These are phyloP conservation scores for Claviceps humidiphila DNA, from an alignment of 2,329 filamentous ascomycete genomes.

Conservation along the genomic window DNA sequence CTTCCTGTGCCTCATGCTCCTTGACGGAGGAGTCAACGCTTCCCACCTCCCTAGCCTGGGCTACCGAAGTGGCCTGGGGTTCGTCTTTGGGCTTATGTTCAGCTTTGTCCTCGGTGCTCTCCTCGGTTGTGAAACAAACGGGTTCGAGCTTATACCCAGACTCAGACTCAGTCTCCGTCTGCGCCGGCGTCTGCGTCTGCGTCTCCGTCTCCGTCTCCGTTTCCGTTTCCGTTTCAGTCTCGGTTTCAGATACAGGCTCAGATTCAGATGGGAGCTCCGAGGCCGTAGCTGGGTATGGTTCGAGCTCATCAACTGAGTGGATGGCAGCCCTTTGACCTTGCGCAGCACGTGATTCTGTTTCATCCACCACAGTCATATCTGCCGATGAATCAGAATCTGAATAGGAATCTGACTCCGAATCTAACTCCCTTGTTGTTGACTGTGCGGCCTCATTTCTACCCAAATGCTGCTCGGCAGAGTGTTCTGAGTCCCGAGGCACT, in stretches of 20 bases:
- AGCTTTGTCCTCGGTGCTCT: not conserved
- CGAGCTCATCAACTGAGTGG: not conserved
- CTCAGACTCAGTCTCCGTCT: not conserved
- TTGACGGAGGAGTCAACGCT: not conserved
- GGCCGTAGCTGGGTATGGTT: not conserved
- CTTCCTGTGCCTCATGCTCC: not conserved
- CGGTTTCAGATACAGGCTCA: not conserved
- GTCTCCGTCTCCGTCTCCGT: not conserved
- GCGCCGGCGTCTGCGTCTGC: not conserved
- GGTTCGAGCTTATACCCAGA: not conserved
- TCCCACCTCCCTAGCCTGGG: not conserved
- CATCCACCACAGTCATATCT: conserved; percentile 2
- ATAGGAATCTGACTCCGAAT: not conserved
- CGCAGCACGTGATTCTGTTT: conserved; percentile 1
- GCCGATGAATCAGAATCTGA: not conserved
- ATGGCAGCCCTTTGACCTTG: not conserved
- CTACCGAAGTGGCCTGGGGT: not conserved
- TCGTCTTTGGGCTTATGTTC: not conserved
- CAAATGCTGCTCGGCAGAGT: not conserved
- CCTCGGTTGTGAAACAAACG: not conserved
- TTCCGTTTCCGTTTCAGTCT: not conserved
- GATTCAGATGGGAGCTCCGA: not conserved
- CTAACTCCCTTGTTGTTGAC: not conserved
- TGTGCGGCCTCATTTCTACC: not conserved
- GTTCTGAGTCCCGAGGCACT: conserved; percentile 4